phyloP scores from a whole-genome alignment of 1,284 basidiomycete species.

The Flammula alnicola region DNA sequence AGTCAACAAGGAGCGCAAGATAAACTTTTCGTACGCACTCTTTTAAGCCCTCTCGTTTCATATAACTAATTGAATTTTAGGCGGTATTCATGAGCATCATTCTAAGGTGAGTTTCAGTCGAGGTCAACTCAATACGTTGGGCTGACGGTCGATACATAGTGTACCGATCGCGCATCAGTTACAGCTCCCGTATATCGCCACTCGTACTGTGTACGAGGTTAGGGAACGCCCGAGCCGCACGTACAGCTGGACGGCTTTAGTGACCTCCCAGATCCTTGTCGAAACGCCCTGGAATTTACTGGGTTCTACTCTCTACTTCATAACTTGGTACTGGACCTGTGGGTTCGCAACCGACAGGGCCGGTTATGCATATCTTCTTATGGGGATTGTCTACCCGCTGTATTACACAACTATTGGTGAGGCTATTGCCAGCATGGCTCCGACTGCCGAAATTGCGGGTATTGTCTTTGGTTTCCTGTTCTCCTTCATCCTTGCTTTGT shows the following conservation, averaged over 20 bases:
- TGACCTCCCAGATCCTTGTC: slow-evolving; percentile 63
- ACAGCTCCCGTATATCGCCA: slow-evolving; percentile 49
- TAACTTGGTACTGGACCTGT: slow-evolving; percentile 59
- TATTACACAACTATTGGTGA: slow-evolving; percentile 61
- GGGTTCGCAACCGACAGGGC: slow-evolving; percentile 55
- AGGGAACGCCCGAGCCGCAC: slow-evolving; percentile 79
- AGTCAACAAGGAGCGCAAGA: slow-evolving; percentile 79
- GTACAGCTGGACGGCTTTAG: slow-evolving; percentile 82
- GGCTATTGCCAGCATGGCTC: slow-evolving; percentile 69
- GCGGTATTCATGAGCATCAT: slow-evolving; percentile 54
- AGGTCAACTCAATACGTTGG: not conserved
- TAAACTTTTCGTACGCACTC: slow-evolving; percentile 66
- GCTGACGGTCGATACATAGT: slow-evolving; percentile 23
- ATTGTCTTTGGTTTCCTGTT: slow-evolving; percentile 71
- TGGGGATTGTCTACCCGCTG: slow-evolving; percentile 50
- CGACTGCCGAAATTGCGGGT: slow-evolving; percentile 68
- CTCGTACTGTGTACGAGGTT: slow-evolving; percentile 68
- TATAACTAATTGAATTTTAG: slow-evolving; percentile 28
- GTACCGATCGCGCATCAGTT: slow-evolving; percentile 51
- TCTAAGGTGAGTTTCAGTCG: slow-evolving; percentile 29
- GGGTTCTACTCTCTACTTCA: slow-evolving; percentile 58
- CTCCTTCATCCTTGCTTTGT: slow-evolving; percentile 73
- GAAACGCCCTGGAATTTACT: slow-evolving; percentile 73
- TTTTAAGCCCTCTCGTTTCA: not conserved
- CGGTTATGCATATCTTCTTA: slow-evolving; percentile 57